Conservation (phyloP, 2,329 filamentous ascomycete species). For the Harringtonia aguacate region DNA sequence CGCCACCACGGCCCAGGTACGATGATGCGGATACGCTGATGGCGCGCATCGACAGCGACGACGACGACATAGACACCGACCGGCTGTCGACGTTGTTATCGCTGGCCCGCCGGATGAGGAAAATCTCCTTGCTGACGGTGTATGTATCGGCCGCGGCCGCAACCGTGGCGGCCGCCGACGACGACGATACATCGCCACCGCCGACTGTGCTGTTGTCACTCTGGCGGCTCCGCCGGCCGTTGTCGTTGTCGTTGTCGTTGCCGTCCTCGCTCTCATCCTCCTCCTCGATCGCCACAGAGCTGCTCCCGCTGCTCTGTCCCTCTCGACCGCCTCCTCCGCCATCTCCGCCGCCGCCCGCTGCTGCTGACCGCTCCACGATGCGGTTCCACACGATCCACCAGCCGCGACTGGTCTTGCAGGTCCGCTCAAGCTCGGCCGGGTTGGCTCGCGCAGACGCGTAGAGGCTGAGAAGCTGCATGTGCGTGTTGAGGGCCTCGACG, state of each 20-base stretch:
- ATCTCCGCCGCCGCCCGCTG: conserved; percentile 5
- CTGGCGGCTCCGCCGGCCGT: not conserved
- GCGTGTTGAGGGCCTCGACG: conserved; percentile 53
- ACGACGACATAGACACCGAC: conserved; percentile 23
- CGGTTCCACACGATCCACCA: conserved; percentile 63
- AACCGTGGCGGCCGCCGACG: conserved; percentile 1
- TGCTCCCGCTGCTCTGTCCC: not conserved
- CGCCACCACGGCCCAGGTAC: conserved; percentile 15
- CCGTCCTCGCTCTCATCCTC: not conserved
- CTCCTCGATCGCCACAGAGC: conserved; percentile 4
- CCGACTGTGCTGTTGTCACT: not conserved
- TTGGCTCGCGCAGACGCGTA: conserved; percentile 34
- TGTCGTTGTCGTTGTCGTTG: not conserved
- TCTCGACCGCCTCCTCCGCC: conserved; percentile 3
- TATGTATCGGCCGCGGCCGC: conserved; percentile 8
- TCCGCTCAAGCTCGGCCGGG: conserved; percentile 42
- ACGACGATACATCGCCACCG: no score
- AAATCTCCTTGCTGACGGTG: conserved; percentile 44
- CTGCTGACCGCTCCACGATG: conserved; percentile 29
- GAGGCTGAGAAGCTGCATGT: conserved; percentile 51
- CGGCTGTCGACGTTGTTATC: conserved; percentile 31
- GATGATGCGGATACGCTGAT: conserved; percentile 3
- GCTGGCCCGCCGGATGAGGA: conserved; percentile 49
- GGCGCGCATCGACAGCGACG: conserved; percentile 13
- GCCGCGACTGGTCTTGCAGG: conserved; percentile 54